Percentiles rank a stretch among this genome's conserved stretches.
These are phyloP conservation scores for Tylopilus subfusipes DNA, from an alignment of 768 basidiomycete genomes.

Conservation along the genomic window DNA sequence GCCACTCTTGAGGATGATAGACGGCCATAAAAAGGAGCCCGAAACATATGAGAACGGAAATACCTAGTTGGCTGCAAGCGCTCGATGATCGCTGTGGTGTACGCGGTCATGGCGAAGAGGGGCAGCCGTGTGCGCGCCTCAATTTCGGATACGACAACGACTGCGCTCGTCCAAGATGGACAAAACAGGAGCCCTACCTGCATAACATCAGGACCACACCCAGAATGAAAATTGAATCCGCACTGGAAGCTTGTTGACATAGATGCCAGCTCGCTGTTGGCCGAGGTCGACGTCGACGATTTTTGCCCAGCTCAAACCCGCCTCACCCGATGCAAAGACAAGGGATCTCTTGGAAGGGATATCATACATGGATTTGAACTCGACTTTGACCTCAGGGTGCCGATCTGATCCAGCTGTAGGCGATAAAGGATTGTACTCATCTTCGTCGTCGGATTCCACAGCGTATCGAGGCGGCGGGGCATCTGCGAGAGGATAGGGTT, in stretches of 20 bases:
- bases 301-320: constrained; percentile 48
- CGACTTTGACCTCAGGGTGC: constrained; percentile 28
- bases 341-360: constrained; percentile 30
- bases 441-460: constrained; percentile 68
- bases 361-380: constrained; percentile 36
- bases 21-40: not conserved
- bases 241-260: constrained; percentile 47
- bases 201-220: not conserved
- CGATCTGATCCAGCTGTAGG: constrained; percentile 6
- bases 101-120: constrained; percentile 46
- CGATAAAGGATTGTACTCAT: constrained; percentile 49
- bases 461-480: constrained; percentile 55
- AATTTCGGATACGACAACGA: constrained; percentile 52
- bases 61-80: constrained; percentile 47
- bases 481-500: constrained; percentile 55
- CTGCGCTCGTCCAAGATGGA: constrained; percentile 46
- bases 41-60: not conserved
- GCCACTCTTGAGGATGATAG: constrained; percentile 35
- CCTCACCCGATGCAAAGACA: constrained; percentile 45
- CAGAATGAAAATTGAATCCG: not conserved
- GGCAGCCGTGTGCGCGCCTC: constrained; percentile 43
- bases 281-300: constrained; percentile 48
- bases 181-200: constrained; percentile 52
- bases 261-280: constrained; percentile 46
- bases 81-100: constrained; percentile 42